Evolutionary conservation across 441 rosid genomes (phyloP).

Genomic region (Euphorbia celastroides): DNA sequence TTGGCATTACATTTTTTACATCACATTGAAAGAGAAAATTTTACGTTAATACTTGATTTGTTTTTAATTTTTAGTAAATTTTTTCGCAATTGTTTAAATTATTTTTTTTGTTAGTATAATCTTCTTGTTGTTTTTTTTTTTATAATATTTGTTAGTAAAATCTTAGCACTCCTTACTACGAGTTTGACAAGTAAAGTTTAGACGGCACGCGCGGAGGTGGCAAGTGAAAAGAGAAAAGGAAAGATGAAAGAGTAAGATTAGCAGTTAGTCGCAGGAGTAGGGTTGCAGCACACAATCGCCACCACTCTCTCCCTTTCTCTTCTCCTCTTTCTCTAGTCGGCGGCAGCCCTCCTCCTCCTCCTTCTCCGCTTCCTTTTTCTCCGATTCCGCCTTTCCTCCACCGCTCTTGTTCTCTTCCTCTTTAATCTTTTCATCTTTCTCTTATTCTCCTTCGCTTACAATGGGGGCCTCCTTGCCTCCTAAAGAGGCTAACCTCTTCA

Average conservation of each 20-base stretch:
- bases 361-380: not conserved
- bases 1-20: too few species aligned
- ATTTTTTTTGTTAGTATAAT: too few species aligned
- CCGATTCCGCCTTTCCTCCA: not conserved
- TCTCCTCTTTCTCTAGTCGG: not conserved
- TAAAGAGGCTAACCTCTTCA: constrained; percentile 99
- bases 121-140: too few species aligned
- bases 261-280: constrained; percentile 39
- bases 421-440: constrained; percentile 13
- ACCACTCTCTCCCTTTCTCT: constrained; percentile 28
- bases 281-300: constrained; percentile 86
- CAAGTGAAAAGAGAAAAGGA: not conserved
- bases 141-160: too few species aligned
- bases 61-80: too few species aligned
- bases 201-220: constrained; percentile 2
- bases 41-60: too few species aligned
- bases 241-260: not conserved
- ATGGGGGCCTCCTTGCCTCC: constrained; percentile 99
- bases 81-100: too few species aligned
- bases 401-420: not conserved
- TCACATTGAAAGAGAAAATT: too few species aligned
- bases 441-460: constrained; percentile 12
- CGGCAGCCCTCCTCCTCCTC: constrained; percentile 14
- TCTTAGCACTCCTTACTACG: too few species aligned
- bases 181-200: too few species aligned